Base-by-base conservation (phyloP, 2,329 filamentous ascomycete genomes). In the Pestalotiopsis sp. region DNA sequence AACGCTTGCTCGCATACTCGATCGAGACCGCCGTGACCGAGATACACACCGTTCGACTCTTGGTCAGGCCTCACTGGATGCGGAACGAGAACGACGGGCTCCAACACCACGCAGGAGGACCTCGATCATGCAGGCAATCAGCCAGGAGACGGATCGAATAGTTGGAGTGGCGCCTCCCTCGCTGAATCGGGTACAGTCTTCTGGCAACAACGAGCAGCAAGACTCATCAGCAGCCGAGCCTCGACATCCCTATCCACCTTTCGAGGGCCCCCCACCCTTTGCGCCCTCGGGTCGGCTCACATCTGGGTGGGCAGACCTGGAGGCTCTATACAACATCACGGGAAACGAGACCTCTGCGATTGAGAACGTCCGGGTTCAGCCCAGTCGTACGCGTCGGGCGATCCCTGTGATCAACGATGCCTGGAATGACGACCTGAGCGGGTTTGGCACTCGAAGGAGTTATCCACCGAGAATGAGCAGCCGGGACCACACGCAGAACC, bases 401-500 rank as follows among this genome's bases (percentile, higher is more conserved):
- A 74, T 75, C 38, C 72, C 76, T 61, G 71, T 75, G 48, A 73
- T 75, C 60, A 75, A 74, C 64, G 78, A 81, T 39, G 78, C 72
- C 57, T 75, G 78, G 73, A 70, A 68, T 55, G 71, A 77, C 58
- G 74, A 77, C 67, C 68, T 74, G 67, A 69, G 73, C 13, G 67
- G 67, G 1, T 68, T 68, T 39, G 71, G 73, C 14, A 73, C 71
- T 61, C 73, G 73, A 64, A 70, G 72, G 58, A 66, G 74, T 10
- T 74, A 71, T 68, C 56, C 56, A 58, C 74, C 71, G 66, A 76
- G 72, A 67, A 70, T 74, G 48, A 73, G 72, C 17, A 74, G 71
- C 59, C 75, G 75, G n/a, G 76, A 83, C 30, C 80, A 82, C 65
- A 80, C 79, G 1, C 82, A 84, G 11, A 82, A 83, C 55, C 80